Evolutionary conservation across 2,329 filamentous ascomycete genomes (phyloP).

Genomic region (Esteya vermicola): DNA sequence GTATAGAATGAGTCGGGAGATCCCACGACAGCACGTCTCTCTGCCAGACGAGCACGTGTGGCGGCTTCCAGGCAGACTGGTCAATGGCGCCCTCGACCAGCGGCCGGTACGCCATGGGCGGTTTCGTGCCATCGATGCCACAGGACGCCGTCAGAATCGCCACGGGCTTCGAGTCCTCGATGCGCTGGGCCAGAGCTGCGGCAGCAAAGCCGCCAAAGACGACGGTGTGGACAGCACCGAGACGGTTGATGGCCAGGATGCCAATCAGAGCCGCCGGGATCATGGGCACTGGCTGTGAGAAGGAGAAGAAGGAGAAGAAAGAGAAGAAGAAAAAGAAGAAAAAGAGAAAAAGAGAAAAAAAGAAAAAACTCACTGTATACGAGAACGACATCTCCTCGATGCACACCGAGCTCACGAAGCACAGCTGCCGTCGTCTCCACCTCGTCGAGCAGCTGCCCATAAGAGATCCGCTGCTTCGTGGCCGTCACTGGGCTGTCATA

Average conservation of each 20-base stretch:
- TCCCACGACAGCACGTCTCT: conserved; percentile 64
- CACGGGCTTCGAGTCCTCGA: conserved; percentile 65
- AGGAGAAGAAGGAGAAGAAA: not conserved
- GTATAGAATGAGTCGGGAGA: conserved; percentile 29
- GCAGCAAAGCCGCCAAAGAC: conserved; percentile 90
- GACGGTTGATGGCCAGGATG: conserved; percentile 64
- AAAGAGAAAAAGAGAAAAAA: not conserved
- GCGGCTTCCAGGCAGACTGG: conserved; percentile 56
- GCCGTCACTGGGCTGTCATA: conserved; percentile 80
- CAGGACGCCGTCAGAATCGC: conserved; percentile 80
- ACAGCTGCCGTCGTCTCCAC: conserved; percentile 74
- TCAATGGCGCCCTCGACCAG: conserved; percentile 62
- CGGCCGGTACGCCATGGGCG: conserved; percentile 60
- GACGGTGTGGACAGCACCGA: conserved; percentile 80
- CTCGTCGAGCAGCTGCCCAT: conserved; percentile 60
- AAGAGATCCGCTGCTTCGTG: conserved; percentile 59
- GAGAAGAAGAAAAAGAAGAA: not conserved
- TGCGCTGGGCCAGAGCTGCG: conserved; percentile 68
- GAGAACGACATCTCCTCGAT: conserved; percentile 73
- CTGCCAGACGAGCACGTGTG: conserved; percentile 69
- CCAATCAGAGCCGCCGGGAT: conserved; percentile 79
- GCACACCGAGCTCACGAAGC: conserved; percentile 66
- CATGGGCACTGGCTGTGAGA: conserved; percentile 62
- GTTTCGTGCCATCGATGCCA: conserved; percentile 77
- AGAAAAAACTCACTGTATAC: conserved; percentile 56